phyloP scores from a whole-genome alignment of 2,329 filamentous ascomycete genomes.

The Ceratocystis colombiana region DNA sequence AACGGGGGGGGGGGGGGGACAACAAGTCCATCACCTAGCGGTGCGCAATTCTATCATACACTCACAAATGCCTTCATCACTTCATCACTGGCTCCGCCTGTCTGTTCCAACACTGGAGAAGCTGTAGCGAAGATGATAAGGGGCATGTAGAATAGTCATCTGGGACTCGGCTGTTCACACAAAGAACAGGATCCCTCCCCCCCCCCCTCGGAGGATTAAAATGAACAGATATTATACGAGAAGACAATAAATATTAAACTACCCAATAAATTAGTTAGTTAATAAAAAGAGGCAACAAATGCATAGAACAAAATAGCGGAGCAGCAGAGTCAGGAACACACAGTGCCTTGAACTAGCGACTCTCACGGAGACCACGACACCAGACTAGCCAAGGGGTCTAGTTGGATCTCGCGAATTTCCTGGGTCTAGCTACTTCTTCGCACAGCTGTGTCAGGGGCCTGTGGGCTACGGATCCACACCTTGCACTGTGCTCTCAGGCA shows the following conservation, averaged over 20 bases:
- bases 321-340: conserved; percentile 1
- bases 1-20: not conserved
- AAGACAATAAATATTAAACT: not conserved
- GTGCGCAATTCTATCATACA: not conserved
- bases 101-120: too few relatives aligned
- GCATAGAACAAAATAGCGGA: not conserved
- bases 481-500: not conserved
- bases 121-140: too few relatives aligned
- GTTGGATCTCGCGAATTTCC: not conserved
- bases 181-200: not conserved
- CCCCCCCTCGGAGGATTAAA: not conserved
- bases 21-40: not conserved
- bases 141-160: not conserved
- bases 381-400: conserved; percentile 2
- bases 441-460: conserved; percentile 6
- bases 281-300: not conserved
- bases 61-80: too few relatives aligned
- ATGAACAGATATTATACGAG: not conserved
- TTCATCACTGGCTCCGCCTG: too few relatives aligned
- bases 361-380: conserved; percentile 6
- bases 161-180: conserved; percentile 8
- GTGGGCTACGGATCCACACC: not conserved
- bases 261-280: not conserved
- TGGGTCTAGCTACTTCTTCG: not conserved
- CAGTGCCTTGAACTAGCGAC: not conserved